These are phyloP conservation scores for Chlamydomonas schloesseri DNA, from an alignment of 139 green algal genomes.

Conservation along the genomic window DNA sequence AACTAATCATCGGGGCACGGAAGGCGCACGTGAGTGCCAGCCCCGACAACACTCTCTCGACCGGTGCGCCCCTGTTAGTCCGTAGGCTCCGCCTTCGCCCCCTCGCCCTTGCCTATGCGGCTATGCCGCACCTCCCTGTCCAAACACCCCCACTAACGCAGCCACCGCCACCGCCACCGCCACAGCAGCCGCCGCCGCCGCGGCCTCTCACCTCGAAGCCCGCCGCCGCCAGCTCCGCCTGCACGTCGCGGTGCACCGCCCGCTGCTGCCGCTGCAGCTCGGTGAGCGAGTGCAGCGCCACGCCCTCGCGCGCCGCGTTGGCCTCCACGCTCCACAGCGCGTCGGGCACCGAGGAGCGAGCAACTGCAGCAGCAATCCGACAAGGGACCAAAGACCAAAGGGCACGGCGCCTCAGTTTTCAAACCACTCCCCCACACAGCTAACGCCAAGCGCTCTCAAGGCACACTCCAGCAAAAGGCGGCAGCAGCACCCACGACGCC, in stretches of 20 bases:
- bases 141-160: background rate
- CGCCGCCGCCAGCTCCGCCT: slow-evolving; percentile 50
- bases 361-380: background rate
- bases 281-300: slow-evolving; percentile 7
- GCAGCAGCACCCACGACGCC: too few species aligned
- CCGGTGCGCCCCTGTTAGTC: background rate
- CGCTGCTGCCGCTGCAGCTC: slow-evolving; percentile 30
- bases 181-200: too few species aligned
- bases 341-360: slow-evolving; percentile 17
- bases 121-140: too few species aligned
- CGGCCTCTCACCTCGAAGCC: slow-evolving; percentile 39
- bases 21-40: background rate
- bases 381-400: too few species aligned
- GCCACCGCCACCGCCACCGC: background rate
- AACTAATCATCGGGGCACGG: slow-evolving; percentile 41
- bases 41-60: slow-evolving; percentile 43
- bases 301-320: background rate
- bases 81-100: too few species aligned
- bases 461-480: too few species aligned
- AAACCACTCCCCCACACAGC: too few species aligned
- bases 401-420: too few species aligned
- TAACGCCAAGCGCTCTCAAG: too few species aligned
- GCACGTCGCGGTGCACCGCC: slow-evolving; percentile 13
- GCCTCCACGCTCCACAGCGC: slow-evolving; percentile 37
- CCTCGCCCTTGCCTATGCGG: too few species aligned